Evolutionary conservation across 1,284 basidiomycete genomes (phyloP), one percentile per base, ranked within the genome.

Genomic region (Cryptococcus hybrid): DNA sequence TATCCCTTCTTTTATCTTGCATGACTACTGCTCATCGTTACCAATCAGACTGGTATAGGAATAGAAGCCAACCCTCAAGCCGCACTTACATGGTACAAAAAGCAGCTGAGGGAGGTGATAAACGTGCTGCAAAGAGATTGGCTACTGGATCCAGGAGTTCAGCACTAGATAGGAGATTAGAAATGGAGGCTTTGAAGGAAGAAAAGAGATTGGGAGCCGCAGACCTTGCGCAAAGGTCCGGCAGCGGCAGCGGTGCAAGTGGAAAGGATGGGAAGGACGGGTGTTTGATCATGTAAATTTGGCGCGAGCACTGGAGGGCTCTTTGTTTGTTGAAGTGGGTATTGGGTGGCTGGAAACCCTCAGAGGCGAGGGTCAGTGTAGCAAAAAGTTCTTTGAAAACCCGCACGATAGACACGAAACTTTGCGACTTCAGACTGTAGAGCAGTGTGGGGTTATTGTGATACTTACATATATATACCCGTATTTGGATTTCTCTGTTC

Each of bases 51-150:
- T 40, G 92, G 91, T 46, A 90, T 94, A 59, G 92, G 18, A 52
- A 89, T 88, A 47, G 76, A 84, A 50, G 82, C 85, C 18, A 85
- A 85, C 73, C 81, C 84, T 65, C 77, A 82, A 59, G 86, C 89
- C 65, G 87, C 93, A 1, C 81, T 86, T 56, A 76, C 82, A 35
- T 98, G 88, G 84, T 99, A 95, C 82, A 89, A 88, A 77, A 85
- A 61, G 92, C 95, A 1, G 88, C 92, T 5, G 92, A 95, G n/a
- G 85, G 87, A 39, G 94, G 95, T 46, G 95, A 99, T 80, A 95
- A 92, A 76, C 89, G 95, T 57, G 93, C 95, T 0, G 81, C 84
- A 12, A 90, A 94, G 71, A 86, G 96, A 49, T 80, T 99, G 47
- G 82, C 68, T 0, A 59, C 67, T 2, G 55, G 70, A 68, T 52